phyloP scores from a whole-genome alignment of 1,139 yeast genomes.

The Debaryomyces nepalensis region DNA sequence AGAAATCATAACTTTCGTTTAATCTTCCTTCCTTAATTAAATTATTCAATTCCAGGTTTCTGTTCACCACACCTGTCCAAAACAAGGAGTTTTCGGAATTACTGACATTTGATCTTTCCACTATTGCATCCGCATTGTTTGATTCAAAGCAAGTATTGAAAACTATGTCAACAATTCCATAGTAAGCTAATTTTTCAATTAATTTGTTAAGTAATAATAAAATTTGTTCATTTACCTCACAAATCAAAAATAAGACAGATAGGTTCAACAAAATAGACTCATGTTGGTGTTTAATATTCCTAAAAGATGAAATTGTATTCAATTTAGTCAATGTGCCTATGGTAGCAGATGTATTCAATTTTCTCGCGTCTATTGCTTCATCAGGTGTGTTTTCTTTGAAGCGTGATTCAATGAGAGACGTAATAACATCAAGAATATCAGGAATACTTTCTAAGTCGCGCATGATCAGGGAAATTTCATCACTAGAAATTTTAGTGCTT shows the following conservation, averaged over 20 bases:
- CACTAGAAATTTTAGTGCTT: slow-evolving; percentile 29
- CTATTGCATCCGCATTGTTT: slow-evolving; percentile 14
- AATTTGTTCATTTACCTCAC: slow-evolving; percentile 37
- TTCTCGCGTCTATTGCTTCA: neutral
- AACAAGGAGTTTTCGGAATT: slow-evolving; percentile 31
- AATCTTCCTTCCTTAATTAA: slow-evolving; percentile 27
- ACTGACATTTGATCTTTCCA: slow-evolving; percentile 20
- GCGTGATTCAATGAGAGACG: slow-evolving; percentile 30
- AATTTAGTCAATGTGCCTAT: slow-evolving; percentile 21
- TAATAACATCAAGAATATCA: slow-evolving; percentile 29
- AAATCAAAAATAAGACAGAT: slow-evolving; percentile 33
- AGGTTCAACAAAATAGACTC: slow-evolving; percentile 30
- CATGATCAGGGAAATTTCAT: slow-evolving; percentile 27
- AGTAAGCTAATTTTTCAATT: slow-evolving; percentile 29
- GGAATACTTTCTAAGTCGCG: slow-evolving; percentile 30
- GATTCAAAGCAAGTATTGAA: slow-evolving; percentile 33
- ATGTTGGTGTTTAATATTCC: slow-evolving; percentile 33
- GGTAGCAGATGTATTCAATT: neutral
- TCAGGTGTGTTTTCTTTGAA: slow-evolving; percentile 22
- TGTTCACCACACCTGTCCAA: slow-evolving; percentile 31
- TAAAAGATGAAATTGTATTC: slow-evolving; percentile 29
- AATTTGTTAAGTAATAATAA: slow-evolving; percentile 33
- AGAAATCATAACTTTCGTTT: slow-evolving; percentile 35
- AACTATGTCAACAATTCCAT: slow-evolving; percentile 28
- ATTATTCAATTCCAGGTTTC: slow-evolving; percentile 24